These are phyloP conservation scores for Kodamaea plutei DNA, from an alignment of 1,139 yeast species.

Conservation along the genomic window DNA sequence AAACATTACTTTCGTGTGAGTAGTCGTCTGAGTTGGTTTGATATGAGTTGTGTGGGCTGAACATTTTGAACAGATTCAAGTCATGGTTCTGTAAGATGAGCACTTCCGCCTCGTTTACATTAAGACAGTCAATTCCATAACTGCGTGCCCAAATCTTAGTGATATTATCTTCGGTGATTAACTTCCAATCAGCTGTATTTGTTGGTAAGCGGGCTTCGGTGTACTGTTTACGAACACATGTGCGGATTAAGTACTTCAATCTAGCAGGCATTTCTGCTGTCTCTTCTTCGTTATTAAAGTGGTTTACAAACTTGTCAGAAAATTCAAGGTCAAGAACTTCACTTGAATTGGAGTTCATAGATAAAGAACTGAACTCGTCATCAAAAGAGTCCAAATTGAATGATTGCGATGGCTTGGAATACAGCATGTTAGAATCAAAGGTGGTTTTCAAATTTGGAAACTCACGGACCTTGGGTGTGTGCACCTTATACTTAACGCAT, in stretches of 20 bases:
- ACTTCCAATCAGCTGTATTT: constrained; percentile 43
- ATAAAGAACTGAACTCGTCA: constrained; percentile 2
- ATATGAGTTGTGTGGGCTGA: constrained; percentile 29
- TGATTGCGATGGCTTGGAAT: not conserved
- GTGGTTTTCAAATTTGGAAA: constrained; percentile 43
- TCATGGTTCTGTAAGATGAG: constrained; percentile 37
- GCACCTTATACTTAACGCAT: constrained; percentile 41
- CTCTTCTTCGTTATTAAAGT: constrained; percentile 25
- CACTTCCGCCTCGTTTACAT: constrained; percentile 51
- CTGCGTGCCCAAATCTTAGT: constrained; percentile 54
- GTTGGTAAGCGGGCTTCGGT: no score
- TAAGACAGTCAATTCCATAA: constrained; percentile 49
- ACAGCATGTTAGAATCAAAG: constrained; percentile 25
- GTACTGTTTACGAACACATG: constrained; percentile 40
- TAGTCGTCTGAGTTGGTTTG: constrained; percentile 21
- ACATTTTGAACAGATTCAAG: constrained; percentile 23
- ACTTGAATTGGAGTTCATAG: constrained; percentile 1
- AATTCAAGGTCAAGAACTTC: constrained; percentile 35
- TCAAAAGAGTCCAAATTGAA: constrained; percentile 4
- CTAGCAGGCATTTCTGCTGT: constrained; percentile 42
- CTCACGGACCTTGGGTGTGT: constrained; percentile 43
- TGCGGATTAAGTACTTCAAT: constrained; percentile 45
- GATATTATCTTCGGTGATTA: constrained; percentile 53
- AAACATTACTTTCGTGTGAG: constrained; percentile 20
- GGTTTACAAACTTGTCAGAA: constrained; percentile 25